Evolutionary conservation across 192 early-diverging fungal genomes (phyloP), one percentile per base, ranked within the genome.

Genomic region (Mortierella hygrophila): DNA sequence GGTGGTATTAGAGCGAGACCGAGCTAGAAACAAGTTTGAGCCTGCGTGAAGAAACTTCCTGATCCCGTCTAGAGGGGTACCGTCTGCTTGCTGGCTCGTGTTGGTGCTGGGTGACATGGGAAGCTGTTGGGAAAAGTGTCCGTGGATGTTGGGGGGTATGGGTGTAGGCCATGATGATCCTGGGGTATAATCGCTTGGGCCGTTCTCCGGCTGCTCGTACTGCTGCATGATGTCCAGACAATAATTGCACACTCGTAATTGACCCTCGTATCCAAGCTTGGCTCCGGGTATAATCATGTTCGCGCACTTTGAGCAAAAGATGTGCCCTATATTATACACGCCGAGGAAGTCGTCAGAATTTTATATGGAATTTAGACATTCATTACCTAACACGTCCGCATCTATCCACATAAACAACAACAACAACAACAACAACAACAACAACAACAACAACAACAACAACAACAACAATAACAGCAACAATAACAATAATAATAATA

Each of bases 301-400:
- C 1, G 96, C 94, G 88, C 96, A 96, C 74, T 91, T 91, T 37
- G 91, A 89, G 83, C 96, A 96, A 76, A 96, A 95, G 20, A 96
- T 96, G 69, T 94, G 95, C 23, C 92, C 93, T 90, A 82, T 11
- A n/a, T 74, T 47, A 55, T 23, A 35, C 42, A 47, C 32, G 7
- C 72, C 26, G 23, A 21, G 32, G 16, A 42, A 63, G 74, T 35
- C 16, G 41, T 65, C 47, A 72, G 40, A 23, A n/a, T 42, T 38
- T 47, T 52, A 47, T 55, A 9, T 15, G 37, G 40, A 40, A 35
- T 41, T 54, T 20, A 15, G 46, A 52, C 49, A 20, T 20, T 0
- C 49, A 52, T 6, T 41, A n/a, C 40, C 21, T 6, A 32, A 3
- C 20, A 21, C 7, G 37, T 26, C n/a, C 26, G 46, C 26, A 76